These are phyloP conservation scores for Dentipellis fragilis DNA, from an alignment of 768 basidiomycete genomes.

Conservation along the genomic window DNA sequence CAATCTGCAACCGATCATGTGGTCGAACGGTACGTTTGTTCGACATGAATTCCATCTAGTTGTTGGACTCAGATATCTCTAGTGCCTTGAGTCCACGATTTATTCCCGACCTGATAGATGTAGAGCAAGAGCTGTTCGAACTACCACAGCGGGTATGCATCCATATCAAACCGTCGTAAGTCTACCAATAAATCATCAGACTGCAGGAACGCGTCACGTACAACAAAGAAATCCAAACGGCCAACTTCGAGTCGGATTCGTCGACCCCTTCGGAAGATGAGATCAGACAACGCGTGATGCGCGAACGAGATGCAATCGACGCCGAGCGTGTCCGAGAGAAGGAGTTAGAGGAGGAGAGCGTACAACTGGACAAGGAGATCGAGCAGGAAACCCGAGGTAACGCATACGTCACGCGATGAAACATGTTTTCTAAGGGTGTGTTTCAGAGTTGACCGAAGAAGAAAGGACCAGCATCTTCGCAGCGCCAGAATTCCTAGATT, in stretches of 20 bases:
- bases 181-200: background rate
- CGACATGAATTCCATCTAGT: background rate
- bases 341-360: conserved; percentile 74
- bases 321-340: conserved; percentile 63
- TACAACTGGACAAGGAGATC: conserved; percentile 77
- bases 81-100: conserved; percentile 58
- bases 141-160: conserved; percentile 69
- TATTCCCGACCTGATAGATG: conserved; percentile 74
- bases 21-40: conserved; percentile 48
- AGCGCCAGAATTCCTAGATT: conserved; percentile 88
- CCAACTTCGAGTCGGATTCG: conserved; percentile 47
- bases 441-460: conserved; percentile 74
- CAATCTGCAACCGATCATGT: conserved; percentile 52
- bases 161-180: background rate
- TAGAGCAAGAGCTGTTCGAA: conserved; percentile 86
- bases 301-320: conserved; percentile 56
- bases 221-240: conserved; percentile 80
- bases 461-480: conserved; percentile 72
- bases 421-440: background rate
- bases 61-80: conserved; percentile 5
- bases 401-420: background rate
- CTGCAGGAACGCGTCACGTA: conserved; percentile 67
- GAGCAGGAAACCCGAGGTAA: conserved; percentile 78
- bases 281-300: conserved; percentile 56
- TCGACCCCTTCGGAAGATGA: conserved; percentile 55